Evolutionary conservation across 2,329 filamentous ascomycete genomes (phyloP), one percentile per base, ranked within the genome.

Genomic region (Knufia petricola): DNA sequence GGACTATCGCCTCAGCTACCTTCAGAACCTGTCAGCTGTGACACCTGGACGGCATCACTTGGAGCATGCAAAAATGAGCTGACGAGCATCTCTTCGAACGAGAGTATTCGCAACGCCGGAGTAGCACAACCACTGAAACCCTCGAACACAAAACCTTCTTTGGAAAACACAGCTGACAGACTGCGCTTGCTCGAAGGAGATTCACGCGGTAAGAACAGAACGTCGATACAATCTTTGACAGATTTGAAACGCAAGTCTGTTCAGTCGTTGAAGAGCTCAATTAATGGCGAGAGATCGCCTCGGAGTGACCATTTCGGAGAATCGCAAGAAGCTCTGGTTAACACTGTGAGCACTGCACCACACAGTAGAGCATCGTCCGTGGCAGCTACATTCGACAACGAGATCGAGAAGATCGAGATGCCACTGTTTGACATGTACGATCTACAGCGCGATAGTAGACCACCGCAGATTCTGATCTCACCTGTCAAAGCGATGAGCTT

Each of bases 371-470:
- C 56, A 28, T 59, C 55, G 6, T 59, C 56, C 4, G 52, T 51
- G 17, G 56, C 55, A n/a, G 56, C 56, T 7, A 59, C 56, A 10
- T 13, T 59, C 32, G 56, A 57, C 34, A 40, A 50, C 34, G 56
- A 57, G 8, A 53, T 56, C 36, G 54, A 58, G 41, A 50, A 50
- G 19, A 20, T 57, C 19, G 50, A 54, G 19, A 26, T 53, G 30
- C 24, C 34, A n/a, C 17, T 30, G 24, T 40, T 52, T 10, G 53
- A 50, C 9, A 32, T 36, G 10, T 48, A 52, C 28, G 42, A 45
- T 64, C 39, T 52, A 63, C 28, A 62, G 69, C 13, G 62, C 68
- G 52, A 66, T 20, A 38, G 20, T 28, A 10, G 30, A 19, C 28
- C 48, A 9, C 55, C 53, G 37, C 50, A 54, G n/a, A 57, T 56